These are phyloP conservation scores for Saturnispora quitensis DNA, from an alignment of 805 yeast species.

Conservation along the genomic window DNA sequence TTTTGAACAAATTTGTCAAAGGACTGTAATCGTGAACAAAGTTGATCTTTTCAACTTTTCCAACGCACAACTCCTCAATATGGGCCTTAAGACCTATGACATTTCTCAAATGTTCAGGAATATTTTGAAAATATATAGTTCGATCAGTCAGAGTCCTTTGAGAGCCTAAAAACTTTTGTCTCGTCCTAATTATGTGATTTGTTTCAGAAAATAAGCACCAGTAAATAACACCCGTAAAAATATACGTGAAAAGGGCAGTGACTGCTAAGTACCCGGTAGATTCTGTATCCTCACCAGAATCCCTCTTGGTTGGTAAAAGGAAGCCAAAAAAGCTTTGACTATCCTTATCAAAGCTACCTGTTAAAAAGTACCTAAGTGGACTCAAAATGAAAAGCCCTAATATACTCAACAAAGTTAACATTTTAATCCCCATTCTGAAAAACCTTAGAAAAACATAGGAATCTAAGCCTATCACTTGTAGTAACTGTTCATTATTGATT, in stretches of 20 bases:
- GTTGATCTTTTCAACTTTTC: constrained; percentile 42
- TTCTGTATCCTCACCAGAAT: constrained; percentile 16
- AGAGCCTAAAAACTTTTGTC: constrained; percentile 50
- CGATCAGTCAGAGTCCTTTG: constrained; percentile 53
- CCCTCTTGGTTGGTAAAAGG: not conserved
- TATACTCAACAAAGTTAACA: constrained; percentile 34
- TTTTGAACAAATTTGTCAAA: constrained; percentile 30
- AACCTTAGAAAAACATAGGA: constrained; percentile 51
- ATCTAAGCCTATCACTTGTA: constrained; percentile 50
- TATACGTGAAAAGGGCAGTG: constrained; percentile 47
- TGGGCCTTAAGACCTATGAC: constrained; percentile 37
- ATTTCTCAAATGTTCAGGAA: constrained; percentile 38
- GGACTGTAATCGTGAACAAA: constrained; percentile 35
- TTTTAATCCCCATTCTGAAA: constrained; percentile 45
- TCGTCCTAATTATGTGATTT: constrained; percentile 37
- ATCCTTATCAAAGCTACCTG: constrained; percentile 38
- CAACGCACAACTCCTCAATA: constrained; percentile 47
- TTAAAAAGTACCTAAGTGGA: constrained; percentile 43
- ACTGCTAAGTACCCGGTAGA: constrained; percentile 36
- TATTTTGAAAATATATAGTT: constrained; percentile 46
- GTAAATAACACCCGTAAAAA: constrained; percentile 41
- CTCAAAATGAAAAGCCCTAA: constrained; percentile 41
- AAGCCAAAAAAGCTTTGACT: not conserved
- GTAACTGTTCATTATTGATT: constrained; percentile 41
- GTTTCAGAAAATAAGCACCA: constrained; percentile 39